Evolutionary conservation across 2,329 filamentous ascomycete genomes (phyloP).

Genomic region (Coccinonectria pachysandricola): DNA sequence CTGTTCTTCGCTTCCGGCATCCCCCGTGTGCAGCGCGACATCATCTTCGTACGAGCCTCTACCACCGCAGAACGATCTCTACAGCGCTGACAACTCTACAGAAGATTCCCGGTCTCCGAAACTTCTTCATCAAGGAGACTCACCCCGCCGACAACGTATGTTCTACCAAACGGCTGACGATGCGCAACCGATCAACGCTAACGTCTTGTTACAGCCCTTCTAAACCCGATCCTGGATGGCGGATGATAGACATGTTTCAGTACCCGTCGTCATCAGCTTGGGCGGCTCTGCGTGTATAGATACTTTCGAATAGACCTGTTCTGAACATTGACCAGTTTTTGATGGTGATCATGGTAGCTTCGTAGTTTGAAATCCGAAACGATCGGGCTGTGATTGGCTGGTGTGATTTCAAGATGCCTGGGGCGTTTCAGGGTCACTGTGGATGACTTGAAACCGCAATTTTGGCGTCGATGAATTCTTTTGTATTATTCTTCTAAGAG

Average conservation of each 20-base stretch:
- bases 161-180: too few species aligned
- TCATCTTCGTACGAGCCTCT: slow-evolving; percentile 45
- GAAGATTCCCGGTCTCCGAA: slow-evolving; percentile 46
- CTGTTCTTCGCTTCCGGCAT: slow-evolving; percentile 54
- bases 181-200: slow-evolving; percentile 7
- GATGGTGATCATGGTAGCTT: too few species aligned
- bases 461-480: too few species aligned
- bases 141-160: slow-evolving; percentile 54
- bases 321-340: slow-evolving; percentile 15
- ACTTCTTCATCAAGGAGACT: slow-evolving; percentile 41
- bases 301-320: slow-evolving; percentile 27
- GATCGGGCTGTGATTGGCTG: slow-evolving; percentile 15
- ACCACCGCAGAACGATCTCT: too few species aligned
- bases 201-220: slow-evolving; percentile 26
- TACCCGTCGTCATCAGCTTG: slow-evolving; percentile 11
- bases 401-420: too few species aligned
- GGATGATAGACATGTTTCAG: slow-evolving; percentile 21
- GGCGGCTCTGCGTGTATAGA: slow-evolving; percentile 27
- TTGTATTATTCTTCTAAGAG: too few species aligned
- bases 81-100: slow-evolving; percentile 22
- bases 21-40: slow-evolving; percentile 47
- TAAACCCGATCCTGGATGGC: slow-evolving; percentile 23
- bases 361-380: too few species aligned
- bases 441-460: too few species aligned
- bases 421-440: too few species aligned